These are phyloP conservation scores for Fraxinus xanthoxyloides DNA, from an alignment of 305 asterid genomes.

Conservation along the genomic window DNA sequence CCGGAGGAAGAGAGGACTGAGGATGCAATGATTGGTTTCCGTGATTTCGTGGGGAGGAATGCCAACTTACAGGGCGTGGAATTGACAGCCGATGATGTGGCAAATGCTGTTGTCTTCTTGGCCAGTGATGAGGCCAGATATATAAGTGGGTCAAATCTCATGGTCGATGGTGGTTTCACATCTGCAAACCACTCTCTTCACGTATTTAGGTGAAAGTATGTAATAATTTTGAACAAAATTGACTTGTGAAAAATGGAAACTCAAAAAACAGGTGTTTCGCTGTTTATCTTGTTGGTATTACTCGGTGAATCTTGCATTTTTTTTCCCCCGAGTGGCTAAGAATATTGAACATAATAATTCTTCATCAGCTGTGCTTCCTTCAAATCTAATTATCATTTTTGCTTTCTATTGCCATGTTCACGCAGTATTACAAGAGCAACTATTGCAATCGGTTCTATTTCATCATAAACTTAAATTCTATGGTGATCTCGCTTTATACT, in stretches of 20 bases:
- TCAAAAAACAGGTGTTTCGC: neutral
- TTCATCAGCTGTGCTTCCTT: neutral
- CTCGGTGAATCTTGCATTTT: neutral
- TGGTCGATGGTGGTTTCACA: conserved; percentile 91
- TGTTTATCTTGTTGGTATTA: neutral
- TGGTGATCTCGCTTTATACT: neutral
- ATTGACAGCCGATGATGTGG: conserved; percentile 63
- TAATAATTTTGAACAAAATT: neutral
- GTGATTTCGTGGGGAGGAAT: conserved; percentile 43
- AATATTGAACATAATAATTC: neutral
- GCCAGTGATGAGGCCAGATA: conserved; percentile 88
- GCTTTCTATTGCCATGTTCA: neutral
- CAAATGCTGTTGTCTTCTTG: conserved; percentile 73
- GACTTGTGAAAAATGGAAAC: neutral
- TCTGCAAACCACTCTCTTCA: conserved; percentile 56
- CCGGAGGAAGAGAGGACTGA: conserved; percentile 77
- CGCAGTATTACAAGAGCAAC: neutral
- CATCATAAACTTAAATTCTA: neutral
- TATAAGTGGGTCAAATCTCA: conserved; percentile 69
- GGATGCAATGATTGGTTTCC: conserved; percentile 60
- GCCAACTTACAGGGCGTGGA: conserved; percentile 88
- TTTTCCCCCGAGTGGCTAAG: neutral
- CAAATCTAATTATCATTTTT: neutral
- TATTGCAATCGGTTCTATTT: neutral
- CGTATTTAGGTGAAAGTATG: conserved; percentile 53